phyloP scores from a whole-genome alignment of 176 grass and related monocot species.

The Aegilops umbellulata region DNA sequence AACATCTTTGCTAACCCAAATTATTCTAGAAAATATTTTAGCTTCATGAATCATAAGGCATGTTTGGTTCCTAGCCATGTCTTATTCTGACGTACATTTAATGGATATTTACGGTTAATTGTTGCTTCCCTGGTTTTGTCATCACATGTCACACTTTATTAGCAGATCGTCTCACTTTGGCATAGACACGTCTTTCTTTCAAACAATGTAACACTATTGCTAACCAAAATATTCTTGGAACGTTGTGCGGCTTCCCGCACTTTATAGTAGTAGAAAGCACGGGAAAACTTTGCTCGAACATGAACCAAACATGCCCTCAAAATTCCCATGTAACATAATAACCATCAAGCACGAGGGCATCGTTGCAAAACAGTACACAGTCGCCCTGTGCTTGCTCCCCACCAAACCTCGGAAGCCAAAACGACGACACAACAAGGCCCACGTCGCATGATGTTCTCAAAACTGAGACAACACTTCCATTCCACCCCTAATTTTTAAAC shows the following conservation, averaged over 20 bases:
- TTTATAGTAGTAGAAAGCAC: background rate
- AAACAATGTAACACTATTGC: no score
- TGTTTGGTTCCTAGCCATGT: no score
- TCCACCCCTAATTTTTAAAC: constrained; percentile 51
- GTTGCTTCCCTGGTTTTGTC: no score
- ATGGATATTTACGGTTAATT: no score
- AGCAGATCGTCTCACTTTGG: no score
- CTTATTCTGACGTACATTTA: no score
- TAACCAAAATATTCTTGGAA: no score
- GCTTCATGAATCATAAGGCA: no score
- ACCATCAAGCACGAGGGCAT: background rate
- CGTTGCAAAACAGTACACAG: background rate
- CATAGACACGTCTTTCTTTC: no score
- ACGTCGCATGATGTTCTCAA: background rate
- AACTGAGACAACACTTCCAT: background rate
- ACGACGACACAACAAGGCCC: background rate
- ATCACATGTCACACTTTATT: no score
- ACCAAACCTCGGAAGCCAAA: background rate
- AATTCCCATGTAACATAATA: background rate
- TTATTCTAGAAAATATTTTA: no score
- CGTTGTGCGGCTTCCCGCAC: background rate
- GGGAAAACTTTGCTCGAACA: background rate
- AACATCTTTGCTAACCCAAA: no score
- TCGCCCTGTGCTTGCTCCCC: background rate
- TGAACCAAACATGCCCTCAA: background rate